Evolutionary conservation across 2,329 filamentous ascomycete genomes (phyloP).

Genomic region (Fusarium coicis): DNA sequence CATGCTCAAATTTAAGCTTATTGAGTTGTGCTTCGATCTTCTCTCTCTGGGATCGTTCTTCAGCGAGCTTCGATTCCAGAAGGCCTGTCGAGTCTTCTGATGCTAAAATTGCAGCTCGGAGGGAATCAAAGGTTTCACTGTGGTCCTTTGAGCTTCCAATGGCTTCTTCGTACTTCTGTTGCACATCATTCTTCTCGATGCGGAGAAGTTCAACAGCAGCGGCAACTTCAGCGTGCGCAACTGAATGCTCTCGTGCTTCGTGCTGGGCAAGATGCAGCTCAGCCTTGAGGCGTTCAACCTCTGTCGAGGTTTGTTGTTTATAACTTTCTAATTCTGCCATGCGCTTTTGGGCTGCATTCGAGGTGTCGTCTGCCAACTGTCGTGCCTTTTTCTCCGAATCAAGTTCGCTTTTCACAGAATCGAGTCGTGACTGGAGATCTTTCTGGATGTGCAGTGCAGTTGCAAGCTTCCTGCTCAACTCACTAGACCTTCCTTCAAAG

Average conservation of each 20-base stretch:
- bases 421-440: constrained; percentile 82
- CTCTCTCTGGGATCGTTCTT: constrained; percentile 82
- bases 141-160: constrained; percentile 76
- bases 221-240: constrained; percentile 80
- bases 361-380: constrained; percentile 88
- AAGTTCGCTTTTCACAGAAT: constrained; percentile 75
- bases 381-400: constrained; percentile 84
- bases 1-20: constrained; percentile 84
- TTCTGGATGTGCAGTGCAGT: constrained; percentile 80
- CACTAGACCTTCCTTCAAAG: constrained; percentile 65
- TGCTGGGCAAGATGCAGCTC: constrained; percentile 85
- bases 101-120: constrained; percentile 81
- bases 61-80: constrained; percentile 83
- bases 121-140: constrained; percentile 74
- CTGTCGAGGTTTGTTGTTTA: constrained; percentile 83
- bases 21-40: constrained; percentile 79
- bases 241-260: constrained; percentile 81
- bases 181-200: constrained; percentile 86
- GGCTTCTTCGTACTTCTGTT: constrained; percentile 73
- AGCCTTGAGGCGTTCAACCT: constrained; percentile 85
- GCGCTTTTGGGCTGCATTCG: constrained; percentile 82
- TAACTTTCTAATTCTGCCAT: constrained; percentile 86
- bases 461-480: constrained; percentile 87
- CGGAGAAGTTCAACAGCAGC: constrained; percentile 79
- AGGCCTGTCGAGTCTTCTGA: constrained; percentile 81